Evolutionary conservation across 441 rosid species (phyloP), one percentile per base, ranked within the genome.

Genomic region (Pelargonium fulgidum): DNA sequence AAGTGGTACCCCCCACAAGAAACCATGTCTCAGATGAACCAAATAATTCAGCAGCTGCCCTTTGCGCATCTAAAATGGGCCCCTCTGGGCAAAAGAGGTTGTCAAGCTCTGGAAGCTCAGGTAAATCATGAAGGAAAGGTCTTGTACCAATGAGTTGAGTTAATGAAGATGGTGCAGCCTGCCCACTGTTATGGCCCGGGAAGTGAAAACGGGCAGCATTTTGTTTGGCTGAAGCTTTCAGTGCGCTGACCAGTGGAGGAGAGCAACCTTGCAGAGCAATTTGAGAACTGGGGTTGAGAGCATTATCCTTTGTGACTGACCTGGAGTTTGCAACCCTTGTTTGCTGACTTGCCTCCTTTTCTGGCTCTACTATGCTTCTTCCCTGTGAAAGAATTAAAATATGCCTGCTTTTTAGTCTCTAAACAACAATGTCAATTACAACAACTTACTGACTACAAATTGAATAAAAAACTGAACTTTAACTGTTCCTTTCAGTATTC

Each of bases 131-230:
- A 68, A 70, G 33, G 74, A 83, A 86, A 13, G 87, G 85, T 36
- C 70, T 62, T 12, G 68, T 56, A 61, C 91, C 91, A 42, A 86
- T 85, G 17, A 86, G 79, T 41, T 74, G 76, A 36, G 77, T 70
- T 48, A 85, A 72, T 1, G 84, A 83, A 62, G 84, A 67, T 17
- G 91, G 91, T 7, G 87, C 86, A 1, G 86, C 91, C 9, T 48
- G 78, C 2, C 91, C 87, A 73, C 91, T 82, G 48, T 87, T 87
- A 73, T 87, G 91, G 54, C 91, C 87, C 17, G 89, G 91, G 71
- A 87, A 87, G 71, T 87, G 91, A 72, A 87, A 87, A 63, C 81
- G 78, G 11, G 81, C 86, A 17, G 70, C 89, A 71, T 81, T 76
- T 77, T 74, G 76, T 70, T 75, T 67, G 3, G 89, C 87, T 41